Evolutionary conservation across 1,284 basidiomycete species (phyloP).

Genomic region (Cerrena zonata): DNA sequence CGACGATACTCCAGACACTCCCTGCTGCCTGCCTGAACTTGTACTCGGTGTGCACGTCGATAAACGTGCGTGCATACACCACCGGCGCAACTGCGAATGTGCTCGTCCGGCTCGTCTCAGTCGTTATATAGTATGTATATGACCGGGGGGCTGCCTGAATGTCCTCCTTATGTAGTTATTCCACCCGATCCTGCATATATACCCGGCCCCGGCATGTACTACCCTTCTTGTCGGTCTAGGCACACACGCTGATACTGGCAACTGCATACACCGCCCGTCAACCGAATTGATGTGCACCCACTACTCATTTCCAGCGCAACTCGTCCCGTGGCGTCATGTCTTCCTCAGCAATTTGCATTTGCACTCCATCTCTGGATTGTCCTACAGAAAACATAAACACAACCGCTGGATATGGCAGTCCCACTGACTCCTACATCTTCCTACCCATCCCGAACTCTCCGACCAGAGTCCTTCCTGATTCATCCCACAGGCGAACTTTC

Average conservation of each 20-base stretch:
- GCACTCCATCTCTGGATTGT: background rate
- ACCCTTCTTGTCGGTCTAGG: background rate
- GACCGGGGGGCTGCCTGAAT: background rate
- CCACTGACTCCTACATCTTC: background rate
- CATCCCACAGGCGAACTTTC: background rate
- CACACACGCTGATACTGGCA: background rate
- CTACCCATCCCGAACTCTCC: background rate
- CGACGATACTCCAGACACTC: slow-evolving; percentile 20
- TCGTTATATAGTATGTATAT: background rate
- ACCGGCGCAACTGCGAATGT: background rate
- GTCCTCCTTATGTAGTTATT: background rate
- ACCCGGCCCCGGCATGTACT: background rate
- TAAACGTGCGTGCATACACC: slow-evolving; percentile 31
- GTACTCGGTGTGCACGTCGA: slow-evolving; percentile 14
- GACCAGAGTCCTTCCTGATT: background rate
- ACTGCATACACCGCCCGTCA: background rate
- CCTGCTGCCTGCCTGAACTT: slow-evolving; percentile 10
- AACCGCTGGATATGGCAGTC: background rate
- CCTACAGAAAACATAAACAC: background rate
- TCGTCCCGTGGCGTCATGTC: background rate
- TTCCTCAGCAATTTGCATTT: background rate
- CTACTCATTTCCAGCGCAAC: background rate
- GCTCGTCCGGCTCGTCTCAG: background rate
- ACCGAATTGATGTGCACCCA: too few relatives aligned
- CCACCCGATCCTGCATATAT: background rate